phyloP scores from a whole-genome alignment of 108 stramenopile species.

The Aurantiochytrium sp. region DNA sequence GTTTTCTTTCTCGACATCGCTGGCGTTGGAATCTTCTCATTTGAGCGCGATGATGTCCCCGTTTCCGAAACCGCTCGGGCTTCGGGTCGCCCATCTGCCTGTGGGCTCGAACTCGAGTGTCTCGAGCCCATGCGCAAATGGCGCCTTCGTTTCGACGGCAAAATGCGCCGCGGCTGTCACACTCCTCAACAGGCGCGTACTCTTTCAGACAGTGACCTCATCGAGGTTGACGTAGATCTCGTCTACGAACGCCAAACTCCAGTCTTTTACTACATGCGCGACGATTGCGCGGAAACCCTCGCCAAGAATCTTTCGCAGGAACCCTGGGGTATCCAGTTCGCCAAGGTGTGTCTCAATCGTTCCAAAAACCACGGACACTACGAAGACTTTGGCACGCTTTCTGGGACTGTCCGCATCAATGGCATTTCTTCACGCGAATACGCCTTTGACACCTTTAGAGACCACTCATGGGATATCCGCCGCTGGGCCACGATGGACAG shows the following conservation, averaged over 20 bases:
- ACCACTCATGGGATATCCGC: not conserved
- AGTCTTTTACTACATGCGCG: not conserved
- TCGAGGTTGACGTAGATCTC: not conserved
- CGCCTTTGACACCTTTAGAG: not conserved
- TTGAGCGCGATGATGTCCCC: not conserved
- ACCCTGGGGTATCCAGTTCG: not conserved
- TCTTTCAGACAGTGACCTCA: not conserved
- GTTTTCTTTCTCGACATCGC: not conserved
- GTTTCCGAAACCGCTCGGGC: not conserved
- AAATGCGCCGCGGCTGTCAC: not conserved
- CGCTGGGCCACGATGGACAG: not conserved
- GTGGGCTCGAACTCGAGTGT: not conserved
- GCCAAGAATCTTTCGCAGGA: not conserved
- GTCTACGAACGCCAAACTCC: not conserved
- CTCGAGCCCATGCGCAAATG: slow-evolving; percentile 12
- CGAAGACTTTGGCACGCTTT: slow-evolving; percentile 13
- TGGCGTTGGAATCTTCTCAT: not conserved
- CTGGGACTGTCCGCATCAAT: not conserved
- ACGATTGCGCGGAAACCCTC: not conserved
- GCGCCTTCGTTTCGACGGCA: not conserved
- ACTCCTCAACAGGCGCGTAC: not conserved
- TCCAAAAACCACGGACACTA: not conserved
- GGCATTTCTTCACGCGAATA: not conserved
- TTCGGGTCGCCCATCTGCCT: not conserved
- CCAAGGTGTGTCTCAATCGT: not conserved